Base-by-base conservation (phyloP, 176 grass and related monocot species). In the Musa beccarii region DNA sequence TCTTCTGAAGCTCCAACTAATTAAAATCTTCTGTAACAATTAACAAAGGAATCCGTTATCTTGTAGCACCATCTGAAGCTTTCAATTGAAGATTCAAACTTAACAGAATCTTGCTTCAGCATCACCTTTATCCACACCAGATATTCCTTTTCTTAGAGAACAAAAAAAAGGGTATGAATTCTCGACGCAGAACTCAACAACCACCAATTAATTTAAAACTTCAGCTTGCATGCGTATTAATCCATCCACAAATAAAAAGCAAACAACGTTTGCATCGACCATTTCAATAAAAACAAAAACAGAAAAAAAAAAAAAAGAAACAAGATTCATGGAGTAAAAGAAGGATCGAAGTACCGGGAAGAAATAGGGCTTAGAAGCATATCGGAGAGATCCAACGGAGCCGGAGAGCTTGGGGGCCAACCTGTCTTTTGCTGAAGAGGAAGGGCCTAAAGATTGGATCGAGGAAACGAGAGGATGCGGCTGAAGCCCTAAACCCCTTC, bases 291-390 rank as follows among this genome's bases (percentile, higher is more conserved):
- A 22, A 63, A 26, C 9, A 8, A 16, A 69, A 70, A 68, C 14
- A 14, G 2, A 70, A 10, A 70, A 34, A 1, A 49, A 2, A 69
- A 70, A 70, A n/a, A 9, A 1, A 10, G 16, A 69, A 70, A 67
- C 24, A 67, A 14, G 13, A 9, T 5, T 3, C 14, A 17, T 28
- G 65, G 5, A 67, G 26, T 28, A 15, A 11, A 59, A 59, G 68
- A 70, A 70, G 43, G 20, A 20, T 17, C 11, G 68, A 70, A 10
- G 29, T 19, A 70, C 68, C 68, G 2, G 68, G 1, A 70, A 70
- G 68, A 50, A 34, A n/a, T 70, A 70, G 68, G 68, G 68, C 16
- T 51, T 10, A 70, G 34, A 19, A 70, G 34, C 68, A 70, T 70
- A 50, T 70, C 16, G 43, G 51, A n/a, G 34, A 51, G 43, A 14